Conservation (phyloP, 176 grass and related monocot species). For the Carex littledalei region DNA sequence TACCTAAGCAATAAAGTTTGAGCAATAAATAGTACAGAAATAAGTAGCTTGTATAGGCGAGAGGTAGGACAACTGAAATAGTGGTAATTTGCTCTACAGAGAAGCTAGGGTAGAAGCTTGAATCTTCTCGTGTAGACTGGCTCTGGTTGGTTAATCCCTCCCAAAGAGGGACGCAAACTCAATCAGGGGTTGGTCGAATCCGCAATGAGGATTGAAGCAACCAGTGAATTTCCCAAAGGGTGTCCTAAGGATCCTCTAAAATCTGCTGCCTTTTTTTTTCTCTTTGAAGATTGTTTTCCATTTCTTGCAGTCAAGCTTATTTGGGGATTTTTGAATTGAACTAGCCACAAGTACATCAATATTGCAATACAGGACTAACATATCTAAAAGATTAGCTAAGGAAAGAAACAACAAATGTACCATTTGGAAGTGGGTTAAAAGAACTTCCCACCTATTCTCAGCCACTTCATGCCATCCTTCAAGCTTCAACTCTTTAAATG, state of each 20-base stretch:
- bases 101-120: too few relatives aligned
- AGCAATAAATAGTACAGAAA: background rate
- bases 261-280: background rate
- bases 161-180: too few relatives aligned
- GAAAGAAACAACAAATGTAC: conserved; percentile 41
- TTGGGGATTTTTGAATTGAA: background rate
- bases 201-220: too few relatives aligned
- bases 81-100: too few relatives aligned
- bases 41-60: background rate
- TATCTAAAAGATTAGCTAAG: background rate
- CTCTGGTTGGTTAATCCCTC: too few relatives aligned
- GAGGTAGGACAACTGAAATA: too few relatives aligned
- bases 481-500: conserved; percentile 48
- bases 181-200: too few relatives aligned
- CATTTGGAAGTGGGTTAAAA: conserved; percentile 84
- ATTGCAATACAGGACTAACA: background rate
- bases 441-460: conserved; percentile 71
- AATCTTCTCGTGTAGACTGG: too few relatives aligned
- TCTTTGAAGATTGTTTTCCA: background rate
- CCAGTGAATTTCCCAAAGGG: too few relatives aligned
- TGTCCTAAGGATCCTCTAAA: too few relatives aligned
- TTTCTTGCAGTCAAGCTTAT: background rate
- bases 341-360: background rate
- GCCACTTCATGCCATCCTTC: conserved; percentile 51
- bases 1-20: background rate